These are phyloP conservation scores for Gamsiella multidivaricata DNA, from an alignment of 192 early-diverging fungal species.

Conservation along the genomic window DNA sequence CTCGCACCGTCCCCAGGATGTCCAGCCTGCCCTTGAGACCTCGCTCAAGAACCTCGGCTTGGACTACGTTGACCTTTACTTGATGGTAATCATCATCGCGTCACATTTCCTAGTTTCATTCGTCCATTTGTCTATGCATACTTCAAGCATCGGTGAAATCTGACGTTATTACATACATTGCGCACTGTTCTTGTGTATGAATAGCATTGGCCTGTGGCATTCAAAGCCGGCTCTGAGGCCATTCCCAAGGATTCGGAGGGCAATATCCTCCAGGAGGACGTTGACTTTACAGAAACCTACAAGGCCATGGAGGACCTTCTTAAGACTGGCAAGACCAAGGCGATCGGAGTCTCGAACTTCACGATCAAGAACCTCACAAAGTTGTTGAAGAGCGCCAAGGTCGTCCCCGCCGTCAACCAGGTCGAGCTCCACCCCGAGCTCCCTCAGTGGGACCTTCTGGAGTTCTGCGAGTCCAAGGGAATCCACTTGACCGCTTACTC, in stretches of 20 bases:
- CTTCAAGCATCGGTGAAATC: not conserved
- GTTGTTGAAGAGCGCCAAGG: constrained; percentile 70
- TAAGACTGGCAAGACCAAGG: constrained; percentile 73
- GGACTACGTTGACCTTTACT: constrained; percentile 84
- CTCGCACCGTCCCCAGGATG: constrained; percentile 66
- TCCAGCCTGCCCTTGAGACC: constrained; percentile 66
- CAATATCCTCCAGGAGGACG: constrained; percentile 55
- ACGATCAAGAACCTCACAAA: constrained; percentile 70
- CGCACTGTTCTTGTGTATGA: not conserved
- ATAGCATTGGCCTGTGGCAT: constrained; percentile 85
- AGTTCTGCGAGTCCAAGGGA: constrained; percentile 74
- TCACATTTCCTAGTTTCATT: too few relatives aligned
- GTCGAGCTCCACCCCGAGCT: constrained; percentile 86
- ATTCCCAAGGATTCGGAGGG: constrained; percentile 47
- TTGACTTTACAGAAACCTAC: constrained; percentile 81
- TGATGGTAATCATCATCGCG: constrained; percentile 62
- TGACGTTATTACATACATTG: not conserved
- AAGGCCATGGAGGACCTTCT: constrained; percentile 83
- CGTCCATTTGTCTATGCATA: too few relatives aligned
- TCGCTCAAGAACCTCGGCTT: constrained; percentile 76
- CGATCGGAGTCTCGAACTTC: constrained; percentile 92
- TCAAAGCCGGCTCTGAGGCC: constrained; percentile 34
- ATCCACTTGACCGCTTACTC: constrained; percentile 87
- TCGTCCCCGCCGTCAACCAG: constrained; percentile 88
- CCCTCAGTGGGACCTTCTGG: constrained; percentile 76